Evolutionary conservation across 2,329 filamentous ascomycete species (phyloP), one percentile per base, ranked within the genome.

Genomic region (Ophiobolus disseminans): DNA sequence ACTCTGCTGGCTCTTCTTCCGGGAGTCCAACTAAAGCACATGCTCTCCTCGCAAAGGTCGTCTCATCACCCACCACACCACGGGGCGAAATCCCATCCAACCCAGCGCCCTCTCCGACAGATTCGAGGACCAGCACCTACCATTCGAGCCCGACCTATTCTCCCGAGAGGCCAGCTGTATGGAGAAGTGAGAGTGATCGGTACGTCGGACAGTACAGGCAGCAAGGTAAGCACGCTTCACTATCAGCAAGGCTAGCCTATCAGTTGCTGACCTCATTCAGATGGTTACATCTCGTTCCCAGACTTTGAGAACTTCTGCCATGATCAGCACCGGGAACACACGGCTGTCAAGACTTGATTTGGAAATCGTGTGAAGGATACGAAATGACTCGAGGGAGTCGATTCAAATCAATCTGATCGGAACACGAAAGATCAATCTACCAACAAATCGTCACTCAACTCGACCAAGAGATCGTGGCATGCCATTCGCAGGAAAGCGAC

Each of bases 261-360:
- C 16, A 16, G 25, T 50, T 13, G 54, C 64, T 71, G 45, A 73
- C 59, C 37, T 30, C 2, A 10, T 41, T 23, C 41, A 62, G 81
- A 77, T 46, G 82, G 83, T 53, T 90, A 90, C 72, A 86, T 88
- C 65, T 89, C 86, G 76, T 90, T 90, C 67, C 87, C 87, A 13
- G 87, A 82, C 69, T 89, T 89, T 70, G 87, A 90, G 63, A 81
- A 84, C 51, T 89, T 80, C 57, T 75, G 86, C 78, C 54, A 72
- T 50, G 65, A 64, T 8, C 65, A 69, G 44, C 60, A 58, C 31
- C 60, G 53, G 16, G 63, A 68, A 37, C 62, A 66, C 38, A 58
- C 58, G 20, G 63, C 60, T 36, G 66, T 72, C 35, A 67, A 63
- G 51, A 71, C 69, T 43, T 73, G 68, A 72, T 11, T n/a, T 28